Percentiles rank a stretch among this genome's conserved stretches.
phyloP scores from a whole-genome alignment of 2,329 filamentous ascomycete genomes.

The Aspergillus sp. region DNA sequence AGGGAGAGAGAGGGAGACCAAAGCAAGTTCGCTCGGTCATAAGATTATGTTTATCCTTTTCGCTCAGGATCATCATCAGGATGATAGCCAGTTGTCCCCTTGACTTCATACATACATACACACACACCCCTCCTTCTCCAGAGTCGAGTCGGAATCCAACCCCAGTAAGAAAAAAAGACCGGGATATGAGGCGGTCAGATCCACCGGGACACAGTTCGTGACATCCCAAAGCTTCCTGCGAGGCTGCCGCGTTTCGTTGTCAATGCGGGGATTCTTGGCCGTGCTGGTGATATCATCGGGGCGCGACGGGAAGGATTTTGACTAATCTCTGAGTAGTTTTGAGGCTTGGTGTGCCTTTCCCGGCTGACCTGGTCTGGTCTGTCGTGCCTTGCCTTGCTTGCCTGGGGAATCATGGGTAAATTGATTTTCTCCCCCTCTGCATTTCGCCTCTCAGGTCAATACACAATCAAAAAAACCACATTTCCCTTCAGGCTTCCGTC shows the following conservation, averaged over 20 bases:
- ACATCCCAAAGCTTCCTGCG: not conserved
- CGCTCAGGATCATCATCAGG: not conserved
- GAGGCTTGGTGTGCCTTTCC: not conserved
- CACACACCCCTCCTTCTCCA: not conserved
- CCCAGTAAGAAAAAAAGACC: not conserved
- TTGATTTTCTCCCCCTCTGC: not conserved
- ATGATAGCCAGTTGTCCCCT: not conserved
- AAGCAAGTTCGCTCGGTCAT: not conserved
- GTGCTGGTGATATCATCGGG: constrained; percentile 9
- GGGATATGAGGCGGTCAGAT: not conserved
- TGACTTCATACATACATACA: not conserved
- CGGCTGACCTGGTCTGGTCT: not conserved
- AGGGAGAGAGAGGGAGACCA: not conserved
- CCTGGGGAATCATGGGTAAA: not conserved
- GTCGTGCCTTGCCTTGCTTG: not conserved
- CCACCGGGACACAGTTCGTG: constrained; percentile 1
- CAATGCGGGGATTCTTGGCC: constrained; percentile 9
- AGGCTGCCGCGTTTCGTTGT: not conserved
- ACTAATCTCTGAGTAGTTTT: not conserved
- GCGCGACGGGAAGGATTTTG: constrained; percentile 2
- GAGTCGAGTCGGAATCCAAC: not conserved
- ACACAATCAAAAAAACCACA: no score
- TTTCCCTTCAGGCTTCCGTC: not conserved
- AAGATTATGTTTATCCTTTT: not conserved
- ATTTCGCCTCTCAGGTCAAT: not conserved